Evolutionary conservation across 108 stramenopile species (phyloP).

Genomic region (Fragilaria radians): DNA sequence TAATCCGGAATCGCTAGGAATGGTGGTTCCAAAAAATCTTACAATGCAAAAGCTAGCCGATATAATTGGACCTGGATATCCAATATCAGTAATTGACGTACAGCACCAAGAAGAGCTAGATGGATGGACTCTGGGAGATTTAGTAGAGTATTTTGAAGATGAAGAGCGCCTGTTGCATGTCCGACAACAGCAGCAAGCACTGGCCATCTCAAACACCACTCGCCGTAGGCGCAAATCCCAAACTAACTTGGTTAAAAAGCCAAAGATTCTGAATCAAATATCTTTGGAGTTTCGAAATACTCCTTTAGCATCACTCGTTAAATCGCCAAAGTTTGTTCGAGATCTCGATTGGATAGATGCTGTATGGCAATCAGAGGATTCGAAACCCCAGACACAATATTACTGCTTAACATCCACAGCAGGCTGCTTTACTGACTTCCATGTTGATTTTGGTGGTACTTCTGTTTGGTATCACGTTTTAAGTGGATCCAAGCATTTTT

Average conservation of each 20-base stretch:
- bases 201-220: not conserved
- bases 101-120: conserved; percentile 42
- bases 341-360: conserved; percentile 76
- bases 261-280: conserved; percentile 57
- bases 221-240: not conserved
- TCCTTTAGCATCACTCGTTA: conserved; percentile 31
- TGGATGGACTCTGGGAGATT: conserved; percentile 46
- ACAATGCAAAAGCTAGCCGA: conserved; percentile 33
- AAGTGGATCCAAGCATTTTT: conserved; percentile 76
- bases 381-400: conserved; percentile 55
- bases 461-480: conserved; percentile 93
- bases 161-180: conserved; percentile 21
- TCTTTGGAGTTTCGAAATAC: conserved; percentile 59
- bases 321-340: conserved; percentile 65
- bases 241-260: not conserved
- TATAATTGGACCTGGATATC: conserved; percentile 25
- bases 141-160: conserved; percentile 56
- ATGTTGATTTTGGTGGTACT: conserved; percentile 94
- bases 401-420: conserved; percentile 84
- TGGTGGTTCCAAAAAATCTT: conserved; percentile 17
- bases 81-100: conserved; percentile 52
- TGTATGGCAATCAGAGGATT: conserved; percentile 58
- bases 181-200: not conserved
- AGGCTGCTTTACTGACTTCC: conserved; percentile 91
- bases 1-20: conserved; percentile 49